A percentile compares a stretch with the other conserved stretches of the same genome.
phyloP scores from a whole-genome alignment of 2,329 filamentous ascomycete genomes.

The Trichophyton mentagrophytes region DNA sequence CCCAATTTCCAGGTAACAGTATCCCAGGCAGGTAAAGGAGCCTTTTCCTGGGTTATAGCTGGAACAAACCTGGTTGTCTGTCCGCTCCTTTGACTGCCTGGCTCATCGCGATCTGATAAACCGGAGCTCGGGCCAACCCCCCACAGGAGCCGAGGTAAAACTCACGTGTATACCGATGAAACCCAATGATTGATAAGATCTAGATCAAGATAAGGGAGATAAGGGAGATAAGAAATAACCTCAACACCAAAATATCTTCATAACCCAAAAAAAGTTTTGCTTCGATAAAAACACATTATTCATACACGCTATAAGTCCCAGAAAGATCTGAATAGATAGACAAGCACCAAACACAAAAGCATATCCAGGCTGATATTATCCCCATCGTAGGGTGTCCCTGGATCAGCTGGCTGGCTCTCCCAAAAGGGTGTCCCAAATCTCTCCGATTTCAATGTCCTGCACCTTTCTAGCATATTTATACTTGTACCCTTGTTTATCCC shows the following conservation, averaged over 20 bases:
- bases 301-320: neutral
- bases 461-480: constrained; percentile 25
- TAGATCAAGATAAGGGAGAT: neutral
- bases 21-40: neutral
- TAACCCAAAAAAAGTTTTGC: neutral
- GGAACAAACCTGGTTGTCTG: neutral
- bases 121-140: neutral
- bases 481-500: constrained; percentile 22
- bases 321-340: neutral
- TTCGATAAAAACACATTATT: neutral
- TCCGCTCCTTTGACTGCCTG: neutral
- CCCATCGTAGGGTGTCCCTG: neutral
- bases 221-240: neutral
- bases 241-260: neutral
- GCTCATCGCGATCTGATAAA: neutral
- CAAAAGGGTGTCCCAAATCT: neutral
- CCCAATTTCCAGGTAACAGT: neutral
- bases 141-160: neutral
- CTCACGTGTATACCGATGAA: neutral
- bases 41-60: neutral
- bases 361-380: neutral
- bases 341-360: neutral
- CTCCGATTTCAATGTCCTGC: neutral
- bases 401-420: neutral
- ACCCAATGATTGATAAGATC: neutral